Evolutionary conservation across 2,329 filamentous ascomycete genomes (phyloP).

Genomic region (Alternaria arbusti): DNA sequence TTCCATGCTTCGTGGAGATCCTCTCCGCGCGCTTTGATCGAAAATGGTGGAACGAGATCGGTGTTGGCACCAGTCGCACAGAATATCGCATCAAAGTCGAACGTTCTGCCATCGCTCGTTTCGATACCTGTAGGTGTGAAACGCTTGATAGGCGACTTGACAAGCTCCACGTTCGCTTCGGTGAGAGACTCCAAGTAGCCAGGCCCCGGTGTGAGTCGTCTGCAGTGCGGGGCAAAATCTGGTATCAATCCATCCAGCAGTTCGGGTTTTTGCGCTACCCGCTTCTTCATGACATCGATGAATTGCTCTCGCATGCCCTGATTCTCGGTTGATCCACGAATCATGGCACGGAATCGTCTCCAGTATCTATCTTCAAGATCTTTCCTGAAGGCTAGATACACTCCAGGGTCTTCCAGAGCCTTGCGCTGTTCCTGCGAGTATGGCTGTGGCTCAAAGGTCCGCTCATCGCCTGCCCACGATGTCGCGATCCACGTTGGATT

Average conservation of each 20-base stretch:
- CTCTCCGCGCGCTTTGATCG: conserved; percentile 62
- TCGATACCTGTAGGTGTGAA: conserved; percentile 49
- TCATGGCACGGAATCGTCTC: conserved; percentile 52
- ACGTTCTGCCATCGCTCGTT: conserved; percentile 46
- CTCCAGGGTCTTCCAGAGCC: conserved; percentile 65
- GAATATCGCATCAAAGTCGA: conserved; percentile 56
- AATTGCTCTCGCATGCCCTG: conserved; percentile 39
- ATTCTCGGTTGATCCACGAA: conserved; percentile 48
- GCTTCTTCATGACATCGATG: conserved; percentile 47
- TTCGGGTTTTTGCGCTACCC: conserved; percentile 49
- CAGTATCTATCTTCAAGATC: conserved; percentile 64
- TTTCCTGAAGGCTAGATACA: conserved; percentile 60
- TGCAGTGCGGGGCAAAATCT: conserved; percentile 44
- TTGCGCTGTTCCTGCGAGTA: conserved; percentile 60
- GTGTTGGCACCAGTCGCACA: conserved; percentile 72
- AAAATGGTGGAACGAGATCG: conserved; percentile 60
- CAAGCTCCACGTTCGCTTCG: conserved; percentile 51
- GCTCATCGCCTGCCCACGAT: conserved; percentile 57
- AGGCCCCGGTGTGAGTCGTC: conserved; percentile 45
- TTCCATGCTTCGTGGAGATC: conserved; percentile 65
- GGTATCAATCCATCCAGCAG: conserved; percentile 52
- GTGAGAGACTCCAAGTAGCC: conserved; percentile 51
- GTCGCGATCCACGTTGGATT: conserved; percentile 64
- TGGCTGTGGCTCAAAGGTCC: conserved; percentile 52
- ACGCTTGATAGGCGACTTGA: conserved; percentile 48